Evolutionary conservation across 2,329 filamentous ascomycete species (phyloP), one percentile per base, ranked within the genome.

Genomic region (Reticulascus tulasneorum): DNA sequence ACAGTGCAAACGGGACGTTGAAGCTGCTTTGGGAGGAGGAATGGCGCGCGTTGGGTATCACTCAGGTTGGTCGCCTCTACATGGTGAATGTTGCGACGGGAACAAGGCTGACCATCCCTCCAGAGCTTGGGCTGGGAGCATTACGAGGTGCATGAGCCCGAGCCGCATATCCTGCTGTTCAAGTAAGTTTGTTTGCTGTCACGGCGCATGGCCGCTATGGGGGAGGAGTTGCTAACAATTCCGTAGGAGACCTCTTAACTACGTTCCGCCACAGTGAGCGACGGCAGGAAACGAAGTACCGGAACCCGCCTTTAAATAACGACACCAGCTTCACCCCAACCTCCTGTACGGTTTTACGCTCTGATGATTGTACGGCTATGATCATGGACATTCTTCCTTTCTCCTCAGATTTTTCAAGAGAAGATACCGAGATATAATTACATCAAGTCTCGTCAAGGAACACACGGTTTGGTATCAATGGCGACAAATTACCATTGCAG

Each of bases 61-160:
- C 93, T 48, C 91, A 95, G 82, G 89, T 94, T 68, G 30, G 73
- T 46, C 17, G 10, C 23, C n/a, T 23, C 33, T 12, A 26, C 24
- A 30, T 19, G 19, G 12, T 19, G 17, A 23, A 16, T n/a, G 18
- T 22, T 30, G 10, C 8, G 11, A 36, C 22, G 19, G 7, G 9
- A 26, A 9, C 24, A 19, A 18, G 10, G 21, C 43, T 46, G 22
- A 46, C 23, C 19, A 24, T 16, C 17, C 12, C 13, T 28, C 32
- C 58, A 97, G 90, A 97, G 91, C 71, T 72, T 98, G 54, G 93
- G 93, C 39, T 98, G 93, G 93, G 91, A 97, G 62, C 93, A 98
- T 64, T 98, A 98, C 60, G 93, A 98, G 64, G 93, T 98, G 36
- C 93, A 98, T 63, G 93, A 97, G 64, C 93, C 93, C 27, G 93